Evolutionary conservation across 768 basidiomycete genomes (phyloP), one percentile per base, ranked within the genome.

Genomic region (Phaeolepiota aurea): DNA sequence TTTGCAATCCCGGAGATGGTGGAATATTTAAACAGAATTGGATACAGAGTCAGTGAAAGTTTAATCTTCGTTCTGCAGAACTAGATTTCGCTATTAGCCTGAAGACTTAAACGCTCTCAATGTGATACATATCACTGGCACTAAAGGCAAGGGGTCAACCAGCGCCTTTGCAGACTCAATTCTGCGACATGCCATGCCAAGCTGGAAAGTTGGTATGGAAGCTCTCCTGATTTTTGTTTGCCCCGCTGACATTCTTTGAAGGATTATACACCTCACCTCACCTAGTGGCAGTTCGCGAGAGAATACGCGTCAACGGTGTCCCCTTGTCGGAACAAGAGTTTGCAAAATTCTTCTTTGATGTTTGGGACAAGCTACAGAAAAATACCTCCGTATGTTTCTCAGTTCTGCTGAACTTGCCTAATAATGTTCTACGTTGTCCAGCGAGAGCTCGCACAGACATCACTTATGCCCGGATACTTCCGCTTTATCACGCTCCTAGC

Each of bases 121-220:
- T 59, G 90, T 94, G 43, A 77, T 98, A 35, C 94, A 99, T 66
- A 80, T 99, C 49, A 93, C 94, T 5, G 94, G 94, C 3, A 98
- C 96, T 3, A 99, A 99, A 63, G 94, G 94, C 22, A 99, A 99
- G 59, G 94, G 94, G 4, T 98, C 94, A 2, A 92, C 96, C 1
- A 89, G 87, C 48, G 94, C 96, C 5, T 98, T 98, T 53, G 76
- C 78, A 3, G 85, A 91, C 51, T 87, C 86, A 7, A 81, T 97
- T 40, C 66, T 98, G 37, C 76, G 88, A n/a, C 70, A 74, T 44
- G 62, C 72, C n/a, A 73, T 64, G 48, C 83, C 92, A 4, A 63
- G 70, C 2, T 87, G 82, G 69, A 92, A 81, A 68, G 76, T 87
- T 47, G 94, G 91, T 87, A 54, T 48, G 79, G 53, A n/a, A 28